Base-by-base conservation (phyloP, 2,329 filamentous ascomycete species). In the Cladosporium sp. region DNA sequence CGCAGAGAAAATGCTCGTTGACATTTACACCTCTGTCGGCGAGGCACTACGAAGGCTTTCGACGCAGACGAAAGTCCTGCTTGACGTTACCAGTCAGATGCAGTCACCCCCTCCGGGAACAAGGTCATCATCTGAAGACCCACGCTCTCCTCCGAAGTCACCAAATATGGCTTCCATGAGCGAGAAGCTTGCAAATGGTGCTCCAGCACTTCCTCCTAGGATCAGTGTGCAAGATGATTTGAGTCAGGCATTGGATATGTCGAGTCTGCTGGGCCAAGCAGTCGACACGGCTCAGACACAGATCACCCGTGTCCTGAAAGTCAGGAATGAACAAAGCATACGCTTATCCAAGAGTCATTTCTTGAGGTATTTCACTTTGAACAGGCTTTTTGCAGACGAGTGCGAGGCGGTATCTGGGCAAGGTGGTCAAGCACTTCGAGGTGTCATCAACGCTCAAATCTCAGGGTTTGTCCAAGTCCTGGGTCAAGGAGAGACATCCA, bases 21-120 rank as follows among this genome's bases (percentile, higher is more conserved):
- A 82, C 51, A 86, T 95, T 13, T 98, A 97, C 62, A 85, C 90
- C 15, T 83, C 86, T 29, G 85, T 96, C 7, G 86, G 92, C 3
- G 93, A 98, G 71, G 88, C 88, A 3, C 67, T 98, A 41, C 79
- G 93, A 50, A 80, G 93, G 61, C 73, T 96, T 7, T 89, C 88
- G 15, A 91, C 89, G 0, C 92, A 97, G 65, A 86, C 93, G 49
- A 98, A 98, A 67, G 84, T 97, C 8, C 71, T 98, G n/a, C 76
- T 98, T 8, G 93, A 98, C 67, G 87, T 95, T 16, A 93, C 91
- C 1, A 95, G 90, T 65, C 84, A 82, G 11, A 77, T 87, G 45
- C 75, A 78, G 15, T 66, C 73, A 27, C 70, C 69, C 12, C 8
- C 32, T 15, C 71, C 53, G 27, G 59, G 57, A 4, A 49, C 73